These are phyloP conservation scores for Phytopythium vexans DNA, from an alignment of 352 stramenopile species.

Conservation along the genomic window DNA sequence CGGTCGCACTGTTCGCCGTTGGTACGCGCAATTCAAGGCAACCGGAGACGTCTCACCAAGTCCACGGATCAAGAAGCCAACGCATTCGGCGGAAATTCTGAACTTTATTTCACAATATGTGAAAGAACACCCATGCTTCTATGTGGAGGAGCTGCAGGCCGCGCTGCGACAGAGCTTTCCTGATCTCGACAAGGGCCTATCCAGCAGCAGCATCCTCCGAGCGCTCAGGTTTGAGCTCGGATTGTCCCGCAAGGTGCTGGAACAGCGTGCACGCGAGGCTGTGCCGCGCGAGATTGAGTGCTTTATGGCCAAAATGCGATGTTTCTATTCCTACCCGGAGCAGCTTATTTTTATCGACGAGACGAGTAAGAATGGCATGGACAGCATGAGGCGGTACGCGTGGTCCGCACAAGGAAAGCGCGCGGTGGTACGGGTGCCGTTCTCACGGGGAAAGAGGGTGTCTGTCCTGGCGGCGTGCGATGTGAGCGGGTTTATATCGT, in stretches of 20 bases:
- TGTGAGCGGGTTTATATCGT: conserved; percentile 4
- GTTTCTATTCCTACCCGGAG: conserved; percentile 14
- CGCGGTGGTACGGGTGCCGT: conserved; percentile 5
- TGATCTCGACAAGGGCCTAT: background rate
- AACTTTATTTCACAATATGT: conserved; percentile 5
- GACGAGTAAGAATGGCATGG: conserved; percentile 11
- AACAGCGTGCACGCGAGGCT: conserved; percentile 4
- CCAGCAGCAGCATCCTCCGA: conserved; percentile 2
- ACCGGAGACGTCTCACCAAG: background rate
- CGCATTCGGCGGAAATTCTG: background rate
- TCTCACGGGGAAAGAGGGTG: conserved; percentile 9
- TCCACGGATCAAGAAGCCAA: background rate
- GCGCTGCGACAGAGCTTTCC: conserved; percentile 1
- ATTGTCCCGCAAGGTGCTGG: conserved; percentile 10
- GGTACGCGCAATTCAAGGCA: conserved; percentile 12
- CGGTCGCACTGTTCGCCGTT: conserved; percentile 6
- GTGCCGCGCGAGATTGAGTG: conserved; percentile 9
- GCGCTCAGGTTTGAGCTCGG: conserved; percentile 9
- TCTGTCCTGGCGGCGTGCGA: conserved; percentile 10
- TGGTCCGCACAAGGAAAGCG: background rate
- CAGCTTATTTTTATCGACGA: conserved; percentile 18
- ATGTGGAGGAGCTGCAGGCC: conserved; percentile 13
- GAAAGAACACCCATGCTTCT: conserved; percentile 17
- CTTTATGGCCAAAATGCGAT: conserved; percentile 5
- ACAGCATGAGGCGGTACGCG: conserved; percentile 9